Base-by-base conservation (phyloP, 306 rosid species). In the Citrullus amarus region DNA sequence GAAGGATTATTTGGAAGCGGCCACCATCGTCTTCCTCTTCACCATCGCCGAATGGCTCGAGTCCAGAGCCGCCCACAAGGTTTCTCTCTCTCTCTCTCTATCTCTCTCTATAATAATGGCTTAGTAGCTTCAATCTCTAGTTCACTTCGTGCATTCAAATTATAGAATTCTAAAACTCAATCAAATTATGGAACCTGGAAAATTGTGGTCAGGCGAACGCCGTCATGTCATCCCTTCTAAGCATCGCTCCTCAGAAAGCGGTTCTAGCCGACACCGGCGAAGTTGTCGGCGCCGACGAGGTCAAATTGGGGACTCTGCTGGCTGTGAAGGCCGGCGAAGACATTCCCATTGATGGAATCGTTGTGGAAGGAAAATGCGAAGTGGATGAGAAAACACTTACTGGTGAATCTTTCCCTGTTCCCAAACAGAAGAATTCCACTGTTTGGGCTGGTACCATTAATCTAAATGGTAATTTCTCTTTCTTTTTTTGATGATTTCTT, bases 371-470 rank as follows among this genome's bases (percentile, higher is more conserved):
- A 10, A 79, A 81, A 36, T 88, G 93, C 41, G 99, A 96, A 80
- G 96, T 91, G 2, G 99, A 96, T 36, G 97, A 96, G 86, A 92
- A 96, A 80, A 86, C 92, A 20, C 87, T 96, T 50, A 92, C 98
- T 0, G 99, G 99, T 6, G 99, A 96, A 75, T 92, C 99, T 30
- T 88, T 86, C 79, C 99, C 98, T 20, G 99, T 90, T 32, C 80
- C 97, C 78, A 96, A 96, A 83, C 93, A 83, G 43, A 88, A 80
- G 60, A 91, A 89, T 53, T 92, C 99, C 17, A 84, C 72, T 57
- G 96, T 96, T 38, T 96, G 91, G 97, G 97, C 98, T 48, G 99
- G 98, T 53, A 96, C 99, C 51, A 87, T 92, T 75, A 96, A 96
- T 82, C 79, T 96, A 68, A 92, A 91, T 80, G 99, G 99, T 96